A percentile compares a stretch with the other conserved stretches of the same genome.
phyloP scores from a whole-genome alignment of 2,329 filamentous ascomycete species.

The Fusarium sp. region DNA sequence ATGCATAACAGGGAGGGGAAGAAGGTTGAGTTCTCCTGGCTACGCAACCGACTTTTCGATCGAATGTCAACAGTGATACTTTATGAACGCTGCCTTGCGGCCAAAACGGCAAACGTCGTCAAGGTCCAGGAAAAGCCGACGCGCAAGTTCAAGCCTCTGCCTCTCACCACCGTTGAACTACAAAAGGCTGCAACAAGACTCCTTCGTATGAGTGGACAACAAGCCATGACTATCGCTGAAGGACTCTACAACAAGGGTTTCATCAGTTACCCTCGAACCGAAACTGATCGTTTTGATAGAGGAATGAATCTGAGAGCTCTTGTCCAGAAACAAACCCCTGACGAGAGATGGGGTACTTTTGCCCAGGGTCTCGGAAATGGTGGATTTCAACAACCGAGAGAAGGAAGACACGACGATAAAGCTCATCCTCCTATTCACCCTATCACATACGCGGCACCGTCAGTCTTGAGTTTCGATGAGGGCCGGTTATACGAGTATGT shows the following conservation, averaged over 20 bases:
- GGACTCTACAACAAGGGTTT: slow-evolving; percentile 92
- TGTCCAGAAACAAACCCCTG: slow-evolving; percentile 85
- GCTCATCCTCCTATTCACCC: slow-evolving; percentile 98
- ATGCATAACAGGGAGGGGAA: slow-evolving; percentile 82
- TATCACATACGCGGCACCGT: slow-evolving; percentile 81
- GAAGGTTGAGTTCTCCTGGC: slow-evolving; percentile 87
- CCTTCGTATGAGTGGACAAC: slow-evolving; percentile 89
- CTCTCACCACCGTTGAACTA: slow-evolving; percentile 93
- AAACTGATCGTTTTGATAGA: slow-evolving; percentile 94
- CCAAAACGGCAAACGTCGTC: slow-evolving; percentile 81
- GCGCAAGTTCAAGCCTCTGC: slow-evolving; percentile 92
- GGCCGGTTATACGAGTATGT: slow-evolving; percentile 92
- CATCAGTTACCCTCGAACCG: slow-evolving; percentile 97
- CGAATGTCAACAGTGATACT: slow-evolving; percentile 83
- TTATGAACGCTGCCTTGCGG: slow-evolving; percentile 85
- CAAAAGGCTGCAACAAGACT: slow-evolving; percentile 95
- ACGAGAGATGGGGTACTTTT: slow-evolving; percentile 82
- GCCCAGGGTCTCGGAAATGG: slow-evolving; percentile 81
- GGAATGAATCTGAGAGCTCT: slow-evolving; percentile 86
- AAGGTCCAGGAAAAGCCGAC: slow-evolving; percentile 93
- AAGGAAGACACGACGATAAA: slow-evolving; percentile 92
- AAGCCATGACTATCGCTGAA: slow-evolving; percentile 91
- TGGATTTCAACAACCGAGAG: slow-evolving; percentile 82
- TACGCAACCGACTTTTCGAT: slow-evolving; percentile 86
- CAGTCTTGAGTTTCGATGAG: slow-evolving; percentile 74